phyloP scores from a whole-genome alignment of 257 asterid genomes.

The Nicotiana knightiana region DNA sequence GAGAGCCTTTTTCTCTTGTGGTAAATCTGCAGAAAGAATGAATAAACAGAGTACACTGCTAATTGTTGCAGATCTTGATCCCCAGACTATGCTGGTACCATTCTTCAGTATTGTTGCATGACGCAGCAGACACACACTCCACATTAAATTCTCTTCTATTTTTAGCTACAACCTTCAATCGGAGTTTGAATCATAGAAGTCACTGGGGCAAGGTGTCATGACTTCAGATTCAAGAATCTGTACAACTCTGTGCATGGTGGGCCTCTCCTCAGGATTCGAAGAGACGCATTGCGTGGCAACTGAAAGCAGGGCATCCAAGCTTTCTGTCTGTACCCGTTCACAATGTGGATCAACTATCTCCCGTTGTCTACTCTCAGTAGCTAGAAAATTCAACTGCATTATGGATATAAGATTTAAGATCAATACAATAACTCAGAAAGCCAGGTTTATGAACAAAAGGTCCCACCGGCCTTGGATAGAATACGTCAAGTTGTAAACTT shows the following conservation, averaged over 20 bases:
- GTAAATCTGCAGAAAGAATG: slow-evolving; percentile 4
- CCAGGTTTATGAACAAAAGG: not conserved
- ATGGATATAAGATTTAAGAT: slow-evolving; percentile 4
- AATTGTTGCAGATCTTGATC: slow-evolving; percentile 20
- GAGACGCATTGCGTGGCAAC: slow-evolving; percentile 85
- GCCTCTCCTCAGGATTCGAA: slow-evolving; percentile 80
- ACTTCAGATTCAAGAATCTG: slow-evolving; percentile 87
- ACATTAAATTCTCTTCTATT: not conserved
- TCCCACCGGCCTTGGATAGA: not conserved
- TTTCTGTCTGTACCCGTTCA: slow-evolving; percentile 66
- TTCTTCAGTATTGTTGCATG: slow-evolving; percentile 17
- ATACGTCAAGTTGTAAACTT: not conserved
- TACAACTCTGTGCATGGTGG: slow-evolving; percentile 84
- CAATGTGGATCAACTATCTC: slow-evolving; percentile 75
- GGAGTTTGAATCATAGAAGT: slow-evolving; percentile 73
- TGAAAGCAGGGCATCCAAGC: slow-evolving; percentile 67
- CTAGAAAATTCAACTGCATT: slow-evolving; percentile 68
- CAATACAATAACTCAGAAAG: not conserved
- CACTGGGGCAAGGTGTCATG: slow-evolving; percentile 86
- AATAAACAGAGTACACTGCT: not conserved
- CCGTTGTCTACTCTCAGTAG: slow-evolving; percentile 65
- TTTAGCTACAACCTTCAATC: slow-evolving; percentile 37
- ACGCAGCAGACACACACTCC: slow-evolving; percentile 22
- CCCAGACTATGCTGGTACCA: slow-evolving; percentile 14
- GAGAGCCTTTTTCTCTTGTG: not conserved